A percentile compares a stretch with the other conserved stretches of the same genome.
phyloP scores from a whole-genome alignment of 179 eudicot genomes.

The Beta macrorhiza region DNA sequence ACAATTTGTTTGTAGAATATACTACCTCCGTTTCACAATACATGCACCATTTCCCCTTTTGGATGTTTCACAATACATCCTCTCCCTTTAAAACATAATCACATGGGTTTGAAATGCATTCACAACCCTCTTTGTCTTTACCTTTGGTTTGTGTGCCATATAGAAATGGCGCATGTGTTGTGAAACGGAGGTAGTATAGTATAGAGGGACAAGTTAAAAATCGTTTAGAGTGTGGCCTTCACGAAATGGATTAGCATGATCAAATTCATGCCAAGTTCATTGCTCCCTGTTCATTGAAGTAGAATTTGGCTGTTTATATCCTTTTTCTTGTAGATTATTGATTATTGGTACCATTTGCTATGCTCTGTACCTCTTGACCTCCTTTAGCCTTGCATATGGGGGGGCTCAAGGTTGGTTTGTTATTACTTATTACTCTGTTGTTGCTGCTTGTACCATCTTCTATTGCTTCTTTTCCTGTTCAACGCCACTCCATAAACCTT shows the following conservation, averaged over 20 bases:
- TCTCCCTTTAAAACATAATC: too few species aligned
- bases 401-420: neutral
- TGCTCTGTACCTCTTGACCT: constrained; percentile 7
- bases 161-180: too few species aligned
- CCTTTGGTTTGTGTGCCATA: too few species aligned
- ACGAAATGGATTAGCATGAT: neutral
- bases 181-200: neutral
- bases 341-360: neutral
- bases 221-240: neutral
- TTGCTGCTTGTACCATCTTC: neutral
- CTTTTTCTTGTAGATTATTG: neutral
- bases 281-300: too few species aligned
- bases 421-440: neutral
- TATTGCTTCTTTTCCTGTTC: neutral
- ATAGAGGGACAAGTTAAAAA: neutral
- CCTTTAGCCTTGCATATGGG: neutral
- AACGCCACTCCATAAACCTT: too few species aligned
- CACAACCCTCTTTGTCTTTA: too few species aligned
- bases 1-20: too few species aligned
- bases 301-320: neutral
- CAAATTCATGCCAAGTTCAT: neutral
- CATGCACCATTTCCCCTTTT: too few species aligned
- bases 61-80: too few species aligned
- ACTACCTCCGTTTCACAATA: too few species aligned
- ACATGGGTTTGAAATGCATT: too few species aligned